Evolutionary conservation across 2,329 filamentous ascomycete species (phyloP).

Genomic region (Claviceps sp.): DNA sequence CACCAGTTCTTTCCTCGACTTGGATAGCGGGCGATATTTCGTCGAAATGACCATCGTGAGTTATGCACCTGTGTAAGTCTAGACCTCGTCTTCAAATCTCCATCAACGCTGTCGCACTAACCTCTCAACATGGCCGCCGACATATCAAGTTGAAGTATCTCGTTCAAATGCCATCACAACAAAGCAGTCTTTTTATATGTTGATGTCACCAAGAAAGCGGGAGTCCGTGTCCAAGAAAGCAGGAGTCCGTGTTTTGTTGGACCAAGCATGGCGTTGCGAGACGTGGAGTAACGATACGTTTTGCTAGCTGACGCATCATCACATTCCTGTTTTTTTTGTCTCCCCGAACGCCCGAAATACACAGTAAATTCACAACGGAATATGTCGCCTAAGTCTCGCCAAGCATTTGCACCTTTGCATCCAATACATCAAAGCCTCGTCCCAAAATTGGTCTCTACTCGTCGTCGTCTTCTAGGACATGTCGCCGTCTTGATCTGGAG

Average conservation of each 20-base stretch:
- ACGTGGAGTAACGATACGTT: not conserved
- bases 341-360: not conserved
- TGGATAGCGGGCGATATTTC: too few relatives aligned
- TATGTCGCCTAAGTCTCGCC: not conserved
- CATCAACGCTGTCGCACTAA: too few relatives aligned
- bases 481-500: conserved; percentile 38
- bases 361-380: not conserved
- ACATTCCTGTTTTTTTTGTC: not conserved
- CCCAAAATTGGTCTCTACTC: not conserved
- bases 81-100: too few relatives aligned
- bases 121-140: too few relatives aligned
- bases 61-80: too few relatives aligned
- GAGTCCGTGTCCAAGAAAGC: too few relatives aligned
- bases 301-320: not conserved
- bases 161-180: too few relatives aligned
- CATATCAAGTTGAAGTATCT: too few relatives aligned
- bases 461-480: conserved; percentile 41
- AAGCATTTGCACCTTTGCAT: not conserved
- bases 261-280: not conserved
- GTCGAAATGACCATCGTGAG: too few relatives aligned
- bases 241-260: not conserved
- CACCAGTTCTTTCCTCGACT: too few relatives aligned
- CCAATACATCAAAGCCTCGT: not conserved
- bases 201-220: too few relatives aligned
- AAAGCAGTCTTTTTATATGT: too few relatives aligned